Evolutionary conservation across 2,329 filamentous ascomycete species (phyloP), one percentile per base, ranked within the genome.

Genomic region (Sclerotinia spermophila): DNA sequence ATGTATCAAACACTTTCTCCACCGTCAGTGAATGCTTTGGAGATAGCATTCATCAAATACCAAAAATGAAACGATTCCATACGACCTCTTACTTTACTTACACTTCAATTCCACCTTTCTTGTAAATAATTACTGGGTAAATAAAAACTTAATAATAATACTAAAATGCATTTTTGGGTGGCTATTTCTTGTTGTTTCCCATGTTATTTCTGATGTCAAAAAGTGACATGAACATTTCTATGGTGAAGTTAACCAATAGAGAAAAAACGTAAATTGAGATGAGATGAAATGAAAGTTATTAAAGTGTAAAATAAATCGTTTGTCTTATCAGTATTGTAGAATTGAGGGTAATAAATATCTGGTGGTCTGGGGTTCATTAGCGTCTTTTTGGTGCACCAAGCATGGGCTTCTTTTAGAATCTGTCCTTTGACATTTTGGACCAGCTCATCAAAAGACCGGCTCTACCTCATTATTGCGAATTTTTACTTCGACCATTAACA

Each of bases 1-100:
- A 69, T 72, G 71, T 77, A 75, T 77, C 69, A 70, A 76, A 74
- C 73, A 75, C 74, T 73, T 73, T 71, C 53, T 73, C 67, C 59
- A 64, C 51, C 48, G 35, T 69, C 53, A 44, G 68, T 66, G 68
- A 42, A 66, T 69, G 68, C 68, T 69, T 66, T 69, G 59, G 48
- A 69, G 68, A 69, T 56, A 65, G 68, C 59, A 69, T 65, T 69
- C 67, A 30, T 68, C 68, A 69, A 69, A 69, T 69, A 69, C 62
- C 45, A 61, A 66, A 66, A 66, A 69, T 69, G 59, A 69, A 69
- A 69, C 68, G 68, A 69, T 69, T 69, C 68, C 68, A 69, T 69
- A 69, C 68, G 68, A 69, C 59, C 59, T 56, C 38, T 38, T 51
- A 62, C 60, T 66, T 66, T 33, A 53, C 48, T 53, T 65, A 61